phyloP scores from a whole-genome alignment of 345 rosid species.

The Ailanthus altissimus region DNA sequence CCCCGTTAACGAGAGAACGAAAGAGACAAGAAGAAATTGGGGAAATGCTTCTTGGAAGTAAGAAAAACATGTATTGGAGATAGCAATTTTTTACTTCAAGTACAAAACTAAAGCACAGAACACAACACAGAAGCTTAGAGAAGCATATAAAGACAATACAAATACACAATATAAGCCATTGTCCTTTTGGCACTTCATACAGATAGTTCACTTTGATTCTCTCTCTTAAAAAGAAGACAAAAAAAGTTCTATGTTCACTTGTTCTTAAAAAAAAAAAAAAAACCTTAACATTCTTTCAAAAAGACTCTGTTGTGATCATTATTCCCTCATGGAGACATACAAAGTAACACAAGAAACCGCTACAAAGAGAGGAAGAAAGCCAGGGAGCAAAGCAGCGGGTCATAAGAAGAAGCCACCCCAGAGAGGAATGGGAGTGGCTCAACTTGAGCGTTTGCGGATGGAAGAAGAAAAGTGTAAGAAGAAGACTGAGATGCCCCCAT shows the following conservation, averaged over 20 bases:
- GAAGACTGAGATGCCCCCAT: slow-evolving; percentile 26
- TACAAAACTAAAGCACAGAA: not conserved
- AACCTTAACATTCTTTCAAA: too few relatives aligned
- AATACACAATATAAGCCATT: slow-evolving; percentile 20
- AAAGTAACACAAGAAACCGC: slow-evolving; percentile 8
- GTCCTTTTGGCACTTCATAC: slow-evolving; percentile 31
- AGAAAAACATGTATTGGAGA: not conserved
- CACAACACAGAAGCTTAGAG: not conserved
- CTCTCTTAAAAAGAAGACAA: not conserved
- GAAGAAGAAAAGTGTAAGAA: slow-evolving; percentile 48
- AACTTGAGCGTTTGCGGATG: slow-evolving; percentile 53
- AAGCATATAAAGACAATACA: too few relatives aligned
- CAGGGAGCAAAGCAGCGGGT: slow-evolving; percentile 24
- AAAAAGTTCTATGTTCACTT: not conserved
- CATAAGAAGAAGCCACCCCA: slow-evolving; percentile 55
- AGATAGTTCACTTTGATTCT: slow-evolving; percentile 18
- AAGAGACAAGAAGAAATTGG: not conserved
- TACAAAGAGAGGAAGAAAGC: slow-evolving; percentile 37
- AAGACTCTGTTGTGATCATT: too few relatives aligned
- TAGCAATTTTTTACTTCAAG: not conserved
- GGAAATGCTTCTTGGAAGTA: not conserved
- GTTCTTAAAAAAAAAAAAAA: not conserved
- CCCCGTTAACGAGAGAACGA: not conserved
- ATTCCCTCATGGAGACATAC: slow-evolving; percentile 17
- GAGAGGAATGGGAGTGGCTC: slow-evolving; percentile 86